Evolutionary conservation across 148 eudicot species (phyloP).

Genomic region (Amaranthus cruentus): DNA sequence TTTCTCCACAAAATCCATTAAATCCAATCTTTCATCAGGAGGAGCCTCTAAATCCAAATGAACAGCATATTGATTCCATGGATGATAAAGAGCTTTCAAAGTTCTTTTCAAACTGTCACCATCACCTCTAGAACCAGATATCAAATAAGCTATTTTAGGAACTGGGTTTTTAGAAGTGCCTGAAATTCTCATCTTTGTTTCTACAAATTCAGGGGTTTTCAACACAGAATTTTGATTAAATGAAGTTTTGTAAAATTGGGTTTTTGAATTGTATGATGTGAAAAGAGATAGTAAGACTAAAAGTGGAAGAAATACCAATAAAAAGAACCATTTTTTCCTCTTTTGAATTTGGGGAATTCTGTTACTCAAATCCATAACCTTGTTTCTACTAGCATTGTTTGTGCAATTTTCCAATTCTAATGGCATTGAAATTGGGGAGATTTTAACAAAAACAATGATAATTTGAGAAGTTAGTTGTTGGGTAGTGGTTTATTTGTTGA

Average conservation of each 20-base stretch:
- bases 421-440: conserved; percentile 1
- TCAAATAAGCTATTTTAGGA: conserved; percentile 62
- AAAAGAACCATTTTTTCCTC: conserved; percentile 46
- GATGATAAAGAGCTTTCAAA: conserved; percentile 61
- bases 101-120: conserved; percentile 59
- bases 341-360: conserved; percentile 37
- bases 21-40: conserved; percentile 49
- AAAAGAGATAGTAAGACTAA: conserved; percentile 34
- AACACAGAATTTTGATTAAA: not conserved
- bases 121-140: conserved; percentile 76
- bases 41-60: conserved; percentile 73
- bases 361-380: conserved; percentile 24
- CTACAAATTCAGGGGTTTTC: conserved; percentile 47
- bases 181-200: conserved; percentile 44
- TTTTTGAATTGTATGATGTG: conserved; percentile 27
- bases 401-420: not conserved
- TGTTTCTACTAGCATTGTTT: not conserved
- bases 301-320: conserved; percentile 28
- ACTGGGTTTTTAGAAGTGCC: conserved; percentile 27
- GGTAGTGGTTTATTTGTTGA: conserved; percentile 21
- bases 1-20: conserved; percentile 46
- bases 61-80: conserved; percentile 57
- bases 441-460: not conserved
- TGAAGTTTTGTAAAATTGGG: conserved; percentile 22
- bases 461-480: conserved; percentile 1